Base-by-base conservation (phyloP, 768 basidiomycete species). In the Amanita brunnescens region DNA sequence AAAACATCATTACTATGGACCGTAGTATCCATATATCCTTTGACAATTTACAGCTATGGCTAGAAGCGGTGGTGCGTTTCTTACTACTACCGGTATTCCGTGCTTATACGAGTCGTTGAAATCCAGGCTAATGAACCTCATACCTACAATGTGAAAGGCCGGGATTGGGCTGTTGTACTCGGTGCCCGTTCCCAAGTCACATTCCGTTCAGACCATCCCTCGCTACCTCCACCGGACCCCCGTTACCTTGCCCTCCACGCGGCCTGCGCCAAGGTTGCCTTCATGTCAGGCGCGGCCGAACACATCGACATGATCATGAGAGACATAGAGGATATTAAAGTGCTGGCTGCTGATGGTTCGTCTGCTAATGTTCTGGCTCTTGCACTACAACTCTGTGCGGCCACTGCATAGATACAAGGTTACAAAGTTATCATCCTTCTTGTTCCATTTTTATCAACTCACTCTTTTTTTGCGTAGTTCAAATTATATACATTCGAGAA, bases 181-280 rank as follows among this genome's bases (percentile, higher is more conserved):
- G 14, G 10, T 2, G n/a, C 35, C 39, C 39, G 20, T 20, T 18
- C 39, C 9, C 20, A 9, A 21, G 40, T 41, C 6, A 41, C 23
- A 12, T 41, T 41, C 10, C 21, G 20, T 10, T 18, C 46, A 18
- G 18, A 55, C 5, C 29, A 46, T 38, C 57, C 56, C 1, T 56
- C 50, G 24, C 49, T 59, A 38, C 64, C 67, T 0, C 43, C 71
- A 41, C 71, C 73, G 24, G 61, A 58, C 33, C 57, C 61, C 14
- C 43, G 34, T 10, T 67, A 68, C 51, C 62, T 72, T 23, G 54
- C 55, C 5, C 58, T 74, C 39, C 73, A 73, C 48, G 71, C 70
- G n/a, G 62, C 67, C 20, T 72, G 69, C 49, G 68, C 71, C 14
- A 61, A 65, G 47, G 63, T 72, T 2, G 67, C 69, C 26, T 63